Conservation (phyloP, 371 early-diverging fungal species). For the Rhizopus microsporus region DNA sequence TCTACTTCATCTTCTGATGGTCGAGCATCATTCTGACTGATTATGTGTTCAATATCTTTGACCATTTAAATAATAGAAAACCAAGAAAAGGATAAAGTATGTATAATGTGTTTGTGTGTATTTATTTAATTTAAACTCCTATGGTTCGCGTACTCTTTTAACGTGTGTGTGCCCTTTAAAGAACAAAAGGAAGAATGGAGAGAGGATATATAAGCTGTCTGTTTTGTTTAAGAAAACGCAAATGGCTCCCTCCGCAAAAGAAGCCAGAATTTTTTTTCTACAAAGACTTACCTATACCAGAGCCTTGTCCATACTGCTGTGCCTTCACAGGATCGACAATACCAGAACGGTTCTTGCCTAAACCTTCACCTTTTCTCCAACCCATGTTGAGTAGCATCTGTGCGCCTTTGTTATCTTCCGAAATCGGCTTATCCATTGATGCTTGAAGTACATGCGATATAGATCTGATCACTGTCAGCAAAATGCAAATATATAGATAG, state of each 20-base stretch:
- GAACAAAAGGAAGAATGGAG: too few species aligned
- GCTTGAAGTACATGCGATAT: slow-evolving; percentile 21
- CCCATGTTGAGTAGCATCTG: slow-evolving; percentile 49
- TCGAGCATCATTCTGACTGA: neutral
- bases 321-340: slow-evolving; percentile 46
- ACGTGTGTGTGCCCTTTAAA: too few species aligned
- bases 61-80: too few species aligned
- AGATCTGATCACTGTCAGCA: neutral
- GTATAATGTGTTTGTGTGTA: too few species aligned
- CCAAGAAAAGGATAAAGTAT: too few species aligned
- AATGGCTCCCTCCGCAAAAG: too few species aligned
- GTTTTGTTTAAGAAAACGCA: too few species aligned
- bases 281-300: slow-evolving; percentile 29
- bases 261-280: slow-evolving; percentile 1
- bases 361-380: slow-evolving; percentile 48
- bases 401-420: slow-evolving; percentile 45
- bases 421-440: slow-evolving; percentile 33
- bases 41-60: too few species aligned
- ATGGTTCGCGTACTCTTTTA: too few species aligned
- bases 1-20: slow-evolving; percentile 24
- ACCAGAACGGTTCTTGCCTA: slow-evolving; percentile 43
- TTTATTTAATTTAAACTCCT: too few species aligned
- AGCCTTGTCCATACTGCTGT: slow-evolving; percentile 41
- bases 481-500: neutral
- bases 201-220: too few species aligned